Evolutionary conservation across 2,329 filamentous ascomycete species (phyloP), one percentile per base, ranked within the genome.

Genomic region (Claviceps humidiphila): DNA sequence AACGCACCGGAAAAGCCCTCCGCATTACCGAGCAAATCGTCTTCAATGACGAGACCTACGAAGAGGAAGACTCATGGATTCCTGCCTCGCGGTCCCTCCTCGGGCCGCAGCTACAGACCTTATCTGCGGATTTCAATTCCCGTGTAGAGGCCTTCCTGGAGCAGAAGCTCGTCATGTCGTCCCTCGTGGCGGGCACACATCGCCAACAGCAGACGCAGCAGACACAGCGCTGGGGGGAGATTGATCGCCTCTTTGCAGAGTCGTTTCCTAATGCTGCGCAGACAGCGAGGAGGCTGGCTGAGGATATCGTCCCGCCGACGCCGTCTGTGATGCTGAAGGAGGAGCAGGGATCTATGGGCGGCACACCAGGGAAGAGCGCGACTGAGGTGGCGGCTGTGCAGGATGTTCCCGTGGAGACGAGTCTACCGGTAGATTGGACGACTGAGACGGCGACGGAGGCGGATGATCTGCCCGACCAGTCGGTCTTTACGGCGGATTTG

Each of bases 41-140:
- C 14, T 74, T 86, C 59, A 89, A 88, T 56, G 90, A 95, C 65
- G 89, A 94, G 65, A 95, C 95, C 87, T 96, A 96, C 64, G 89
- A 95, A 62, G 90, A 95, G 66, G 87, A 95, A 63, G 89, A 95
- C 51, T 86, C 30, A 14, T 40, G 49, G 49, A 14, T 14, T 20
- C 42, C 49, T 34, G 30, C 30, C 9, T 45, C 49, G 3, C 49
- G 30, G 17, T 5, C 11, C 20, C 24, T 50, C 3, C 49, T 51
- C 24, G 30, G 49, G 2, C 49, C 49, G 14, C 42, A 39, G 34
- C 34, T 51, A 14, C 49, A 39, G 41, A 51, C 49, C 3, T 2
- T 42, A 5, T 51, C 42, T 0, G 49, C 49, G 1, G 49, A 51
- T 3, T 20, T 51, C 8, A 51, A 51, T 34, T n/a, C 49, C 7